These are phyloP conservation scores for Ogataea paraovalis DNA, from an alignment of 805 yeast genomes.

Conservation along the genomic window DNA sequence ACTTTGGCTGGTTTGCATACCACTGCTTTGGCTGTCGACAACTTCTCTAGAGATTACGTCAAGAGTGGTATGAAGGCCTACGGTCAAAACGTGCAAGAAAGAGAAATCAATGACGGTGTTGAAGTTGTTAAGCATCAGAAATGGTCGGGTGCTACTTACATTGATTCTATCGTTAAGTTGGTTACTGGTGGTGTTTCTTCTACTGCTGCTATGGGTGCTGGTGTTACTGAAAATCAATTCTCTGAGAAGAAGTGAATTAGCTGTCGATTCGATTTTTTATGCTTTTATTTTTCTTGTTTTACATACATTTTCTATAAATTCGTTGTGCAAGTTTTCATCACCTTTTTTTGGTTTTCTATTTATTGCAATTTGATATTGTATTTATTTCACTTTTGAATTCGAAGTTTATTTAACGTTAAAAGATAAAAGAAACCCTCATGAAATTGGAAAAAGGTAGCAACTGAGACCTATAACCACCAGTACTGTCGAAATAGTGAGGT, in stretches of 20 bases:
- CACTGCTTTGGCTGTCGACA: slow-evolving; percentile 86
- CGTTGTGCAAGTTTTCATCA: not conserved
- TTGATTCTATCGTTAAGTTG: slow-evolving; percentile 83
- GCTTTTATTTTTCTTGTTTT: not conserved
- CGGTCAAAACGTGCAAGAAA: slow-evolving; percentile 81
- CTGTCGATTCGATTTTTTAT: not conserved
- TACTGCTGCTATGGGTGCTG: slow-evolving; percentile 98
- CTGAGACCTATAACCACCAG: too few relatives aligned
- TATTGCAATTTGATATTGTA: slow-evolving; percentile 1
- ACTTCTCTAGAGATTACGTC: slow-evolving; percentile 74
- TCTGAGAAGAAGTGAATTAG: slow-evolving; percentile 10
- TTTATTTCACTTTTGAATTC: not conserved
- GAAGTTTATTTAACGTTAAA: not conserved
- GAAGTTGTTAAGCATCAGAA: slow-evolving; percentile 97
- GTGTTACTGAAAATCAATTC: slow-evolving; percentile 96
- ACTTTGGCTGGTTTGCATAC: slow-evolving; percentile 97
- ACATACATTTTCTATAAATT: not conserved
- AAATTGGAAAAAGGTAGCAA: not conserved
- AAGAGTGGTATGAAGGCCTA: slow-evolving; percentile 93
- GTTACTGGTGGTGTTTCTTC: slow-evolving; percentile 93
- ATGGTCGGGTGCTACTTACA: slow-evolving; percentile 98
- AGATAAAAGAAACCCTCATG: not conserved
- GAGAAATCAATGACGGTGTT: slow-evolving; percentile 83
- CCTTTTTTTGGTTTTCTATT: not conserved
- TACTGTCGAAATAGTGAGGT: too few relatives aligned